Evolutionary conservation across 1,284 basidiomycete species (phyloP).

Genomic region (Macrocystidia cucumis): DNA sequence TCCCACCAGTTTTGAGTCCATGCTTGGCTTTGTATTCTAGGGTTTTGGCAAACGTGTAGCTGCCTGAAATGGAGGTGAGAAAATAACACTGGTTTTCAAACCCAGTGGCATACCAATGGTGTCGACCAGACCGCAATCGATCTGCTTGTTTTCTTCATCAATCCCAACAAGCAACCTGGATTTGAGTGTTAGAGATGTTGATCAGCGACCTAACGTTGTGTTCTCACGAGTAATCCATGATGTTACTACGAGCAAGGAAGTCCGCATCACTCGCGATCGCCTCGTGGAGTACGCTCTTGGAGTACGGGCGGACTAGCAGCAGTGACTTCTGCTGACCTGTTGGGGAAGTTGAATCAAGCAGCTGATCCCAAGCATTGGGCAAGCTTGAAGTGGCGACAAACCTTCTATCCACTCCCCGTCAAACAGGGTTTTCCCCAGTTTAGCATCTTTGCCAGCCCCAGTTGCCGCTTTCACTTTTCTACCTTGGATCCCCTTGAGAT

Average conservation of each 20-base stretch:
- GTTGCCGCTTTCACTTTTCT: conserved; percentile 53
- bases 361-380: background rate
- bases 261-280: conserved; percentile 64
- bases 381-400: conserved; percentile 16
- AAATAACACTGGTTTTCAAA: background rate
- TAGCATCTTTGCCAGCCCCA: conserved; percentile 21
- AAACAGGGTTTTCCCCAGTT: conserved; percentile 54
- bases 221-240: conserved; percentile 77
- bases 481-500: conserved; percentile 75
- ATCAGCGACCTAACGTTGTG: background rate
- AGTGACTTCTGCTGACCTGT: conserved; percentile 56
- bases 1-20: conserved; percentile 51
- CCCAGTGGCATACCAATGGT: conserved; percentile 49
- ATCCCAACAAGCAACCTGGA: conserved; percentile 51
- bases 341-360: conserved; percentile 1
- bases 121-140: conserved; percentile 72
- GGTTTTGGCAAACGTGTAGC: conserved; percentile 72
- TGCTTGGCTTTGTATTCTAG: conserved; percentile 75
- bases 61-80: conserved; percentile 30
- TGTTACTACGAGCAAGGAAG: conserved; percentile 65
- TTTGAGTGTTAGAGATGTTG: conserved; percentile 2
- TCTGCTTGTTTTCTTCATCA: conserved; percentile 54
- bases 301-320: conserved; percentile 62
- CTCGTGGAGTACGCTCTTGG: conserved; percentile 59
- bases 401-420: conserved; percentile 82